Evolutionary conservation across 2,329 filamentous ascomycete species (phyloP).

Genomic region (Diaporthe humulicola): DNA sequence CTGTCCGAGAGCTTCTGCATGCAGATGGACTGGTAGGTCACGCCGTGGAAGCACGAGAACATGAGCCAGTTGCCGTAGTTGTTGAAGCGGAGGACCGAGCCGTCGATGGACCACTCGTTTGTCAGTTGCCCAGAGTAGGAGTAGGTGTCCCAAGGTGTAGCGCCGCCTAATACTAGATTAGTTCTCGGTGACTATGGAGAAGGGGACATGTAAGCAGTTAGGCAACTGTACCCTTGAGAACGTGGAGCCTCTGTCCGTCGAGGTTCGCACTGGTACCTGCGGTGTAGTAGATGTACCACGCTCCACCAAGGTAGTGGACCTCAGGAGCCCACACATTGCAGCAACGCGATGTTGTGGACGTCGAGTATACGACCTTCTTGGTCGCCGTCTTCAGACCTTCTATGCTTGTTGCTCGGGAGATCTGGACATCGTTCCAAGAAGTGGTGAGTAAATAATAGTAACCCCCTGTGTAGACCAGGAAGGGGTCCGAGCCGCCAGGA

Average conservation of each 20-base stretch:
- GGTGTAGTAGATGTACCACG: constrained; percentile 70
- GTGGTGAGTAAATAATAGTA: constrained; percentile 71
- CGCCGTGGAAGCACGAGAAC: constrained; percentile 65
- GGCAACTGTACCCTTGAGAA: constrained; percentile 59
- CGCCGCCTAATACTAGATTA: constrained; percentile 55
- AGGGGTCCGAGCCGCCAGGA: constrained; percentile 65
- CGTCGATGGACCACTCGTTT: constrained; percentile 66
- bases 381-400: constrained; percentile 67
- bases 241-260: constrained; percentile 64
- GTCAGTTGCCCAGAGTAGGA: constrained; percentile 62
- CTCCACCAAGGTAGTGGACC: constrained; percentile 62
- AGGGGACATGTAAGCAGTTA: neutral
- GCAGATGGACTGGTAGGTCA: constrained; percentile 53
- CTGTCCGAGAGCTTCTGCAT: constrained; percentile 56
- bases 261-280: constrained; percentile 61
- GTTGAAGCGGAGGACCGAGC: constrained; percentile 62
- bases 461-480: constrained; percentile 63
- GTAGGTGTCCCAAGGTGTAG: constrained; percentile 64
- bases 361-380: constrained; percentile 64
- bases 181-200: neutral
- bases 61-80: constrained; percentile 64
- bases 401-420: constrained; percentile 67
- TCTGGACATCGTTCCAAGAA: constrained; percentile 67
- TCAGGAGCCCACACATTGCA: constrained; percentile 72
- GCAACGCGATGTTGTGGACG: constrained; percentile 59